Percentiles rank a stretch among this genome's conserved stretches.
Evolutionary conservation across 176 grass and related monocot genomes (phyloP).

Genomic region (Cocos nucifera): DNA sequence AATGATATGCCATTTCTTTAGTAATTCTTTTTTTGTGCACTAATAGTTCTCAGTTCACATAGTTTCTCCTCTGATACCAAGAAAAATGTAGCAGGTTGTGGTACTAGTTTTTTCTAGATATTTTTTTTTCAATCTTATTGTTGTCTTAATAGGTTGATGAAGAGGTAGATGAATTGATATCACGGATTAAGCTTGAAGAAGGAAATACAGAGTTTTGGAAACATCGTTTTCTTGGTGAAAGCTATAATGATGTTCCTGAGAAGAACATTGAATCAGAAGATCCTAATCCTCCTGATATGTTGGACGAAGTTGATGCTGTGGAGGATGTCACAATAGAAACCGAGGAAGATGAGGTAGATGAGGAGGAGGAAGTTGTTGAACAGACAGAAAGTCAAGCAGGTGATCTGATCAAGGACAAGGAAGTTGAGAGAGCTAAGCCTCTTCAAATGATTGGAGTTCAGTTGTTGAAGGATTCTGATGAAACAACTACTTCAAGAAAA

Average conservation of each 20-base stretch:
- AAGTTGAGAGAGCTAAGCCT: constrained; percentile 46
- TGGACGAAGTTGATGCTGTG: constrained; percentile 36
- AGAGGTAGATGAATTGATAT: constrained; percentile 74
- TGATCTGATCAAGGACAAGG: constrained; percentile 61
- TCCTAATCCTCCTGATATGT: constrained; percentile 36
- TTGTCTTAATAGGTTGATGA: constrained; percentile 65
- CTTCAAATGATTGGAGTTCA: constrained; percentile 82
- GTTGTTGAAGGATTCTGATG: constrained; percentile 79
- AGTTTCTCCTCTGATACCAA: too few species aligned
- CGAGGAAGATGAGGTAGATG: constrained; percentile 86
- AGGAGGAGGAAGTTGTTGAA: constrained; percentile 53
- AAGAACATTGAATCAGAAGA: constrained; percentile 38
- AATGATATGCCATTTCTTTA: too few species aligned
- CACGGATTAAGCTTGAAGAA: constrained; percentile 84
- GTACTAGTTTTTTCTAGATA: not conserved
- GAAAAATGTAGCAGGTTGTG: too few species aligned
- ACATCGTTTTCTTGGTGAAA: constrained; percentile 86
- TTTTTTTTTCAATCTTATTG: not conserved
- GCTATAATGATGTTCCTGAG: constrained; percentile 45
- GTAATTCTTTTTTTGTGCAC: too few species aligned
- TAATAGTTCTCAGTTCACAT: too few species aligned
- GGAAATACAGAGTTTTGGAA: constrained; percentile 96
- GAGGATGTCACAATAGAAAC: constrained; percentile 51
- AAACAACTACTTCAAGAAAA: constrained; percentile 53
- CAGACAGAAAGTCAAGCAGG: constrained; percentile 47